Percentiles rank a stretch among this genome's conserved stretches.
These are phyloP conservation scores for Chalciporus piperatus DNA, from an alignment of 768 basidiomycete genomes.

Conservation along the genomic window DNA sequence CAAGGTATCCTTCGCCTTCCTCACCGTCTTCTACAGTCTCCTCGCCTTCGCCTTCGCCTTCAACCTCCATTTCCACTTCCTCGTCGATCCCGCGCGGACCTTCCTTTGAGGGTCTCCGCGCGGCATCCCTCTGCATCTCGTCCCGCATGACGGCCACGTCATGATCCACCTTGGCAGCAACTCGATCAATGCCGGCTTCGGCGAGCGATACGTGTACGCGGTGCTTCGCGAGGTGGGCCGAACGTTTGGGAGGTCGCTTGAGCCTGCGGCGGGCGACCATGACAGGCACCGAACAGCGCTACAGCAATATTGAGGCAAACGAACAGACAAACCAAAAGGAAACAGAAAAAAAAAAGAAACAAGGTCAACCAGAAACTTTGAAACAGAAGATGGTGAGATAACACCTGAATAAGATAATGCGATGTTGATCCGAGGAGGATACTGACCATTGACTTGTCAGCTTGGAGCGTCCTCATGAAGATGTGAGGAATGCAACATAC, in stretches of 20 bases:
- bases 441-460: constrained; percentile 35
- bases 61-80: constrained; percentile 15
- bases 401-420: constrained; percentile 85
- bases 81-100: constrained; percentile 18
- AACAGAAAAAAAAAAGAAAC: not conserved
- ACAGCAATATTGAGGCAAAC: constrained; percentile 2
- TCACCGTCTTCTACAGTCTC: no score
- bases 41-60: constrained; percentile 23
- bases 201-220: constrained; percentile 83
- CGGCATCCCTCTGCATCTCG: constrained; percentile 70
- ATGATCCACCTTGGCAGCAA: constrained; percentile 80
- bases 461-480: not conserved
- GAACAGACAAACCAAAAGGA: not conserved
- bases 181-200: constrained; percentile 82
- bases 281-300: constrained; percentile 93
- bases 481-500: constrained; percentile 38
- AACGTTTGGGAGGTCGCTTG: constrained; percentile 79
- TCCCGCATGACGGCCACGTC: constrained; percentile 81
- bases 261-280: constrained; percentile 94
- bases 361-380: not conserved
- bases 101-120: constrained; percentile 24
- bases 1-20: constrained; percentile 31
- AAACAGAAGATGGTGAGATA: constrained; percentile 9
- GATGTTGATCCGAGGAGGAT: constrained; percentile 94
- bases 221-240: constrained; percentile 78